Percentiles rank a stretch among this genome's conserved stretches.
These are phyloP conservation scores for Sarcocystis neurona DNA, from an alignment of 169 alveolate species.

Conservation along the genomic window DNA sequence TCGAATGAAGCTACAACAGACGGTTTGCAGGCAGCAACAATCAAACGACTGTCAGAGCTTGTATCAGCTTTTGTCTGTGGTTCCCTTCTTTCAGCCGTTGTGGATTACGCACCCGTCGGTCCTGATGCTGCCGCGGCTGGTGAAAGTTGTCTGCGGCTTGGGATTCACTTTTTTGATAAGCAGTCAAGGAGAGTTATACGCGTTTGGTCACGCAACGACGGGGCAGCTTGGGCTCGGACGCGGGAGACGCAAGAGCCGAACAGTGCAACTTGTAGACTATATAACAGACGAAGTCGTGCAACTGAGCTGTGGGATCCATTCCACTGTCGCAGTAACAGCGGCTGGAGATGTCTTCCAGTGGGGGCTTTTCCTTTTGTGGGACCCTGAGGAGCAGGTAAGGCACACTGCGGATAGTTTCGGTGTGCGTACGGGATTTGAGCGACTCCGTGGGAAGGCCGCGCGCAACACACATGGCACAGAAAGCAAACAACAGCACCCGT, in stretches of 20 bases:
- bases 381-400: slow-evolving; percentile 13
- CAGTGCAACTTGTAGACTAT: not conserved
- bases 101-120: slow-evolving; percentile 8
- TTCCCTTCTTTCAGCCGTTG: slow-evolving; percentile 18
- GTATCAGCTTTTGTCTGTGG: not conserved
- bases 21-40: no score
- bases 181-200: not conserved
- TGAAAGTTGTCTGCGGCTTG: not conserved
- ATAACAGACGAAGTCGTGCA: not conserved
- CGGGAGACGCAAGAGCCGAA: not conserved
- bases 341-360: slow-evolving; percentile 33
- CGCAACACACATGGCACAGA: not conserved
- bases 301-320: not conserved
- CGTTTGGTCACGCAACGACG: slow-evolving; percentile 5
- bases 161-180: slow-evolving; percentile 6
- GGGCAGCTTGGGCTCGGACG: slow-evolving; percentile 37
- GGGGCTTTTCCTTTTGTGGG: slow-evolving; percentile 44
- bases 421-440: not conserved
- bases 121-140: not conserved
- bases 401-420: not conserved
- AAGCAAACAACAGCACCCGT: not conserved
- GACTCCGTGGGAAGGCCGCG: not conserved
- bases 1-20: no score
- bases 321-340: slow-evolving; percentile 11
- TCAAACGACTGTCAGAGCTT: no score